Evolutionary conservation across 2,329 filamentous ascomycete species (phyloP).

Genomic region (Ceratocystis papillata): DNA sequence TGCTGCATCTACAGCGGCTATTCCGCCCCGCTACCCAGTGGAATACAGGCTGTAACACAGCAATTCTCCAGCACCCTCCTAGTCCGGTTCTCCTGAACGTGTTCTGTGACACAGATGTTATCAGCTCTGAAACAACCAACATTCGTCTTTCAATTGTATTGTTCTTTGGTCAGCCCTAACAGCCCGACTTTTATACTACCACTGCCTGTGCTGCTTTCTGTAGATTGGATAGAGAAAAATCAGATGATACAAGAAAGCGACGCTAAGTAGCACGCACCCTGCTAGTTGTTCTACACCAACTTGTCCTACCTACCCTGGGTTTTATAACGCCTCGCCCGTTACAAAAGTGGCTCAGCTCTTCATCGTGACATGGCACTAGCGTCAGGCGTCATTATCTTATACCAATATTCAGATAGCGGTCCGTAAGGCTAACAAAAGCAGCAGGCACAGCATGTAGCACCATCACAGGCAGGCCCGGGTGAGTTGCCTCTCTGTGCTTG

Average conservation of each 20-base stretch:
- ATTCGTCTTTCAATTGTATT: not conserved
- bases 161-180: slow-evolving; percentile 7
- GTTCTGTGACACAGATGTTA: not conserved
- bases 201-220: not conserved
- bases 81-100: not conserved
- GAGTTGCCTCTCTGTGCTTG: too few relatives aligned
- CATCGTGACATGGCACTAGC: not conserved
- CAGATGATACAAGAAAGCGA: not conserved
- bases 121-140: not conserved
- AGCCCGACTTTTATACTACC: not conserved
- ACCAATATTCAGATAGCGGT: not conserved
- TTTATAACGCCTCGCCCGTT: not conserved
- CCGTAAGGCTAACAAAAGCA: not conserved
- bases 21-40: too few relatives aligned
- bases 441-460: not conserved
- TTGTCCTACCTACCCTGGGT: not conserved
- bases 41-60: too few relatives aligned
- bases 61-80: not conserved
- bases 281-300: not conserved
- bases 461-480: not conserved
- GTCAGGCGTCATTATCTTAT: not conserved
- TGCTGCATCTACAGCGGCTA: too few relatives aligned
- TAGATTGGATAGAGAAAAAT: not conserved
- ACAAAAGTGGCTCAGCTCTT: slow-evolving; percentile 1
- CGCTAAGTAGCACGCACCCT: not conserved